Evolutionary conservation across 306 rosid genomes (phyloP).

Genomic region (Trifolium fragiferum): DNA sequence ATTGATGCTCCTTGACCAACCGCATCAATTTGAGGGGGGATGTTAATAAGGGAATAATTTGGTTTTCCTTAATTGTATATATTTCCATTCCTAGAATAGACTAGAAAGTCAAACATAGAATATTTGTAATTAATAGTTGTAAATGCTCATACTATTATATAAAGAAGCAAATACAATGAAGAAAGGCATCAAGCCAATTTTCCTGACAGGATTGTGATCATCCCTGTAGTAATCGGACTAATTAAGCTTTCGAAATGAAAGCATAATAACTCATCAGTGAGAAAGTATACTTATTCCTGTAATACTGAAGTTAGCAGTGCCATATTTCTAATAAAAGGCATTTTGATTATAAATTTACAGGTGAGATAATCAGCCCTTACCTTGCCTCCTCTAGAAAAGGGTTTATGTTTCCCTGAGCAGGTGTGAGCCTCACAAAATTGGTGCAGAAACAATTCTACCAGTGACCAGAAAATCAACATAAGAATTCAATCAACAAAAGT

Average conservation of each 20-base stretch:
- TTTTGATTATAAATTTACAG: slow-evolving; percentile 14
- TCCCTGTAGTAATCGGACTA: background rate
- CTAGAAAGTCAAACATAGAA: too few relatives aligned
- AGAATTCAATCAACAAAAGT: slow-evolving; percentile 33
- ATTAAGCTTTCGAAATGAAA: background rate
- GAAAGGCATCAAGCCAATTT: too few relatives aligned
- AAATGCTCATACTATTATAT: too few relatives aligned
- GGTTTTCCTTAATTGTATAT: too few relatives aligned
- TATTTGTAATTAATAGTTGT: too few relatives aligned
- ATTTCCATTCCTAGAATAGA: too few relatives aligned
- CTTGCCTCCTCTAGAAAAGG: slow-evolving; percentile 87
- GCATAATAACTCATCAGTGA: background rate
- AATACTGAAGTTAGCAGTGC: slow-evolving; percentile 25
- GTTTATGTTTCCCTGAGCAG: slow-evolving; percentile 82
- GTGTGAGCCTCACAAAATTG: slow-evolving; percentile 93
- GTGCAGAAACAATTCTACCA: slow-evolving; percentile 82
- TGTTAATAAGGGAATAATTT: too few relatives aligned
- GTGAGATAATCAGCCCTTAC: slow-evolving; percentile 51
- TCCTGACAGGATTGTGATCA: too few relatives aligned
- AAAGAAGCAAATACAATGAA: too few relatives aligned
- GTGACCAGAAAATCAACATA: slow-evolving; percentile 42
- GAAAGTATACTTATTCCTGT: slow-evolving; percentile 24
- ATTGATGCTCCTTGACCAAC: too few relatives aligned
- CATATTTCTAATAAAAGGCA: slow-evolving; percentile 20
- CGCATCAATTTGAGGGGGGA: too few relatives aligned